Conservation (phyloP, 768 basidiomycete genomes). For the Panellus pusillus region DNA sequence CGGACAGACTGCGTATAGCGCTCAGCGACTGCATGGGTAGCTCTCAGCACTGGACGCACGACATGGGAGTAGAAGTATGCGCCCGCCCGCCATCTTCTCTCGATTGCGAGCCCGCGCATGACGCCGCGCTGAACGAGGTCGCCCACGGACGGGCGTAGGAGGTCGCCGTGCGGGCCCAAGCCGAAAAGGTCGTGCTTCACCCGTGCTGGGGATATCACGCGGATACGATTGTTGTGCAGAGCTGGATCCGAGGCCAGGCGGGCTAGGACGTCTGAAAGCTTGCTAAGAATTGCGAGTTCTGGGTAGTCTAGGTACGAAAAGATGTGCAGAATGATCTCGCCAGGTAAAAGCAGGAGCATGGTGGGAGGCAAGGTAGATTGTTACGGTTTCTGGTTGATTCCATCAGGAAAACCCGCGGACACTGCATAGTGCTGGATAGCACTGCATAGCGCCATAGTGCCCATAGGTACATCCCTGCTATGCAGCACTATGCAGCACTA, state of each 20-base stretch:
- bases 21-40: conserved; percentile 7
- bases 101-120: conserved; percentile 66
- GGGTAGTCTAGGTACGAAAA: conserved; percentile 73
- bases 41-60: conserved; percentile 37
- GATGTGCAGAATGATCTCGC: conserved; percentile 60
- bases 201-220: conserved; percentile 65
- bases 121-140: conserved; percentile 73
- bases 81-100: conserved; percentile 66
- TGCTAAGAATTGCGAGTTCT: conserved; percentile 58
- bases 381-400: no score
- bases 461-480: no score
- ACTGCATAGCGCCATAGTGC: no score
- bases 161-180: conserved; percentile 51
- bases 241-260: conserved; percentile 60
- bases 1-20: conserved; percentile 50
- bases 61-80: conserved; percentile 61
- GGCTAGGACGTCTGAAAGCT: conserved; percentile 46
- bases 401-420: no score
- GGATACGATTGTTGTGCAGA: conserved; percentile 61
- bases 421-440: no score
- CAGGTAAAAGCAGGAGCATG: conserved; percentile 43
- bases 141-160: conserved; percentile 61
- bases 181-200: conserved; percentile 66
- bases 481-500: no score
- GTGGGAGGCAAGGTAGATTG: conserved; percentile 22